These are phyloP conservation scores for Arthrinium puccinioides DNA, from an alignment of 2,329 filamentous ascomycete species.

Conservation along the genomic window DNA sequence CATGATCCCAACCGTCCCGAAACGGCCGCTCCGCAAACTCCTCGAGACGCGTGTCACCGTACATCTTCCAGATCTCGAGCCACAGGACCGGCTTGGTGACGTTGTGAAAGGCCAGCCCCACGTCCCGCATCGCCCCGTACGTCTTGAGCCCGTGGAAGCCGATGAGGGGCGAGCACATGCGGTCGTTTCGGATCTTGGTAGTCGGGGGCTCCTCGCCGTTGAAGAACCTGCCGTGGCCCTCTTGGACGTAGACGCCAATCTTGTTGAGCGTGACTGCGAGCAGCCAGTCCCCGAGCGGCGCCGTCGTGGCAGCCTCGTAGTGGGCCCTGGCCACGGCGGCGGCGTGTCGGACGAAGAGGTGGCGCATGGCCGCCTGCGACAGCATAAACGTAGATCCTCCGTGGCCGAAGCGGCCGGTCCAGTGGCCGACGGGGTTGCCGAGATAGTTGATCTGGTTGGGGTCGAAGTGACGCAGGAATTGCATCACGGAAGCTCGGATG, in stretches of 20 bases:
- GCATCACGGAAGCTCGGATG: not conserved
- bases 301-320: not conserved
- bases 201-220: not conserved
- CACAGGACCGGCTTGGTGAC: not conserved
- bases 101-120: not conserved
- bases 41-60: not conserved
- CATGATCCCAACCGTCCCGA: not conserved
- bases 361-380: not conserved
- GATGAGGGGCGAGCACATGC: slow-evolving; percentile 1
- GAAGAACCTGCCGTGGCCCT: slow-evolving; percentile 1
- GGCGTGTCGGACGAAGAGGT: not conserved
- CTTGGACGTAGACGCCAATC: not conserved
- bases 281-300: not conserved
- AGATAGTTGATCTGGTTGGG: not conserved
- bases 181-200: slow-evolving; percentile 2
- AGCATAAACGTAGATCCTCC: not conserved
- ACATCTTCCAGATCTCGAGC: slow-evolving; percentile 1
- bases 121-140: not conserved
- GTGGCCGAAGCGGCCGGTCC: slow-evolving; percentile 2
- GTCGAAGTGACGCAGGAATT: slow-evolving; percentile 2
- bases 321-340: not conserved
- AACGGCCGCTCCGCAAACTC: not conserved
- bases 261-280: not conserved
- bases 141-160: not conserved
- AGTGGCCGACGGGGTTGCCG: slow-evolving; percentile 1